These are phyloP conservation scores for Ogataea chonburiensis DNA, from an alignment of 805 yeast species.

Conservation along the genomic window DNA sequence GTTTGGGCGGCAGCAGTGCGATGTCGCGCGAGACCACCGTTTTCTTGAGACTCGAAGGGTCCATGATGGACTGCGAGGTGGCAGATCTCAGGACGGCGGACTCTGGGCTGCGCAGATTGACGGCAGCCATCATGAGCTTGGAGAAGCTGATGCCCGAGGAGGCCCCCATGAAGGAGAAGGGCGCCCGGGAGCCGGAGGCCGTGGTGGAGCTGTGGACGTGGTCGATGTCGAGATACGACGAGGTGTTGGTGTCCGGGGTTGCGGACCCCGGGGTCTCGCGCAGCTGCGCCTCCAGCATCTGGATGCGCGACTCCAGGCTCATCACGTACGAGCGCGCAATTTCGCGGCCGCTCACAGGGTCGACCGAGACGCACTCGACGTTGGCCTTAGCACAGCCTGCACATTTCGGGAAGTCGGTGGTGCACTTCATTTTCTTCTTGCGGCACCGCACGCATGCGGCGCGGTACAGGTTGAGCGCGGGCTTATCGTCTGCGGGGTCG, in stretches of 20 bases:
- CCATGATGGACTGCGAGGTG: constrained; percentile 22
- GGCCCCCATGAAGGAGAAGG: constrained; percentile 44
- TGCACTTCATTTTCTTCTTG: constrained; percentile 61
- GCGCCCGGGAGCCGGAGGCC: constrained; percentile 32
- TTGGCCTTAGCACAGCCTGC: constrained; percentile 60
- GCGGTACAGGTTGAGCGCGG: constrained; percentile 7
- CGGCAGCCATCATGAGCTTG: constrained; percentile 72
- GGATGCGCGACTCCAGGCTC: constrained; percentile 65
- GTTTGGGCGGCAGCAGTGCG: constrained; percentile 65
- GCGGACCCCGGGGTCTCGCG: constrained; percentile 29
- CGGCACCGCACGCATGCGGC: constrained; percentile 82
- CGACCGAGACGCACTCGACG: constrained; percentile 77
- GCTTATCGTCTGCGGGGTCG: constrained; percentile 6
- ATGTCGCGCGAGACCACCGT: constrained; percentile 32
- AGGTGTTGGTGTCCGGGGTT: background rate
- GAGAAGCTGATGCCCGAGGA: constrained; percentile 73
- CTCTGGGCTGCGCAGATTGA: constrained; percentile 46
- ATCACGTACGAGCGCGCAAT: constrained; percentile 78
- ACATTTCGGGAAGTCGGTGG: constrained; percentile 66
- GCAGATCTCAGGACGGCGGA: constrained; percentile 9
- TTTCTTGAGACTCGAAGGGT: constrained; percentile 30
- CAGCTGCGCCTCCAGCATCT: constrained; percentile 49
- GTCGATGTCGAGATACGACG: constrained; percentile 20
- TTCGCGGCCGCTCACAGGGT: constrained; percentile 85
- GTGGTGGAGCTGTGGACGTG: constrained; percentile 30